Evolutionary conservation across 768 basidiomycete genomes (phyloP).

Genomic region (Dacryopinax primogenitus): DNA sequence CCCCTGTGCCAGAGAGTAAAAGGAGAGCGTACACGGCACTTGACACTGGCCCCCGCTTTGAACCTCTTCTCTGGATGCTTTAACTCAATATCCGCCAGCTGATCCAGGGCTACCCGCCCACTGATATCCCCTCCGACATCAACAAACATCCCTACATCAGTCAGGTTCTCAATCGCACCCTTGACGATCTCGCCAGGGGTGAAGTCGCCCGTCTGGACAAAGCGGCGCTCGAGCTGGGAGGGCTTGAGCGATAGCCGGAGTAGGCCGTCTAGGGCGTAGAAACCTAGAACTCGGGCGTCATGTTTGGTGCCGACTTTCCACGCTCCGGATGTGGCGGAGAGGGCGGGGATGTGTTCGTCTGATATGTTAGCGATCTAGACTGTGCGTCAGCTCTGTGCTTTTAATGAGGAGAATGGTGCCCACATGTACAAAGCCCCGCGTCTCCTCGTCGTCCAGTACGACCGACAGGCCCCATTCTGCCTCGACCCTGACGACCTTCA

Average conservation of each 20-base stretch:
- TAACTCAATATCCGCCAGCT: slow-evolving; percentile 88
- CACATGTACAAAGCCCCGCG: slow-evolving; percentile 81
- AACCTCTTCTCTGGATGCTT: slow-evolving; percentile 89
- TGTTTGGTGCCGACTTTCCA: slow-evolving; percentile 74
- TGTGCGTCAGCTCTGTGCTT: neutral
- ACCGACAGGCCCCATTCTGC: slow-evolving; percentile 70
- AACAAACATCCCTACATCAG: slow-evolving; percentile 69
- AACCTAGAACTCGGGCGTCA: slow-evolving; percentile 74
- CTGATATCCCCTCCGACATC: slow-evolving; percentile 78
- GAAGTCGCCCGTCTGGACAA: slow-evolving; percentile 69
- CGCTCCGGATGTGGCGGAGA: slow-evolving; percentile 54
- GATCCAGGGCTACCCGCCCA: slow-evolving; percentile 85
- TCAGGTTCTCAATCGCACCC: slow-evolving; percentile 68
- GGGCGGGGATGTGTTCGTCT: slow-evolving; percentile 75
- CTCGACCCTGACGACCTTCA: slow-evolving; percentile 63
- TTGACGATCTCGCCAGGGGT: slow-evolving; percentile 76
- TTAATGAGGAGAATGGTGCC: slow-evolving; percentile 26
- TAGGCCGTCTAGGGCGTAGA: slow-evolving; percentile 73
- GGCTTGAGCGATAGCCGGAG: slow-evolving; percentile 76
- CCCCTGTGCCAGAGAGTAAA: neutral
- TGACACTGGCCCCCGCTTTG: slow-evolving; percentile 67
- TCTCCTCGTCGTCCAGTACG: slow-evolving; percentile 44
- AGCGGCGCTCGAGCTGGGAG: slow-evolving; percentile 72
- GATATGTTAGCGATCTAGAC: slow-evolving; percentile 82
- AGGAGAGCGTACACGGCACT: slow-evolving; percentile 57